Conservation (phyloP, 352 stramenopile genomes). For the Globisporangium spinosum region DNA sequence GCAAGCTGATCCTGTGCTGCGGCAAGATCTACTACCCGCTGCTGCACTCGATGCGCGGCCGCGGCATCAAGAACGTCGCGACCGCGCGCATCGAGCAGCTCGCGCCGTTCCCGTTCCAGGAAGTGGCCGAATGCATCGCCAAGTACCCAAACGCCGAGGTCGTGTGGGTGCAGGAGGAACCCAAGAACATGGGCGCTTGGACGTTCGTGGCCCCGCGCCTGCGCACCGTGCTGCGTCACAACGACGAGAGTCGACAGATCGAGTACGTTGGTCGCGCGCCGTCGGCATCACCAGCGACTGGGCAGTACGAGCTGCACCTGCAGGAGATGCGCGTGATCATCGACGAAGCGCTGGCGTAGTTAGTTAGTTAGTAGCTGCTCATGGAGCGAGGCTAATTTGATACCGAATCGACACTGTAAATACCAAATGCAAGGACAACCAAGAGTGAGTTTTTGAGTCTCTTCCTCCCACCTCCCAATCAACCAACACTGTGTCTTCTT, state of each 20-base stretch:
- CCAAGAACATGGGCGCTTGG: constrained; percentile 98
- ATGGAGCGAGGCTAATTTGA: background rate
- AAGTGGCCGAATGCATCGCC: constrained; percentile 87
- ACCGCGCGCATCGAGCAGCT: constrained; percentile 81
- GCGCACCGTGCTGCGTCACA: constrained; percentile 90
- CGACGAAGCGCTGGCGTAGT: constrained; percentile 66
- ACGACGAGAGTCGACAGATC: constrained; percentile 53
- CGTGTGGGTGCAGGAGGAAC: constrained; percentile 97
- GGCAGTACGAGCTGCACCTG: constrained; percentile 92
- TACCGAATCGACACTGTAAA: background rate
- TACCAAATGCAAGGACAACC: background rate
- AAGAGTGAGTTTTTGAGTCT: background rate
- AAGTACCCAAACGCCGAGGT: constrained; percentile 95
- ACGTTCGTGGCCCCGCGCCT: constrained; percentile 91
- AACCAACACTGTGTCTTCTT: background rate
- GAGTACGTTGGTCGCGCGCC: constrained; percentile 94
- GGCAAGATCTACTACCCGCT: constrained; percentile 87
- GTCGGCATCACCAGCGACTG: constrained; percentile 94
- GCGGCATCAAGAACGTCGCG: constrained; percentile 57
- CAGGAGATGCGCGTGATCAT: constrained; percentile 93
- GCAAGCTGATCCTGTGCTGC: constrained; percentile 75
- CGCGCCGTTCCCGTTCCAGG: constrained; percentile 97
- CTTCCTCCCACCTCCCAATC: background rate
- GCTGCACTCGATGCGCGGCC: constrained; percentile 51
- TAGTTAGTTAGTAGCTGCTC: background rate